A percentile compares a stretch with the other conserved stretches of the same genome.
Evolutionary conservation across 495 filamentous ascomycete genomes (phyloP).

Genomic region (Lichina pygmaea): DNA sequence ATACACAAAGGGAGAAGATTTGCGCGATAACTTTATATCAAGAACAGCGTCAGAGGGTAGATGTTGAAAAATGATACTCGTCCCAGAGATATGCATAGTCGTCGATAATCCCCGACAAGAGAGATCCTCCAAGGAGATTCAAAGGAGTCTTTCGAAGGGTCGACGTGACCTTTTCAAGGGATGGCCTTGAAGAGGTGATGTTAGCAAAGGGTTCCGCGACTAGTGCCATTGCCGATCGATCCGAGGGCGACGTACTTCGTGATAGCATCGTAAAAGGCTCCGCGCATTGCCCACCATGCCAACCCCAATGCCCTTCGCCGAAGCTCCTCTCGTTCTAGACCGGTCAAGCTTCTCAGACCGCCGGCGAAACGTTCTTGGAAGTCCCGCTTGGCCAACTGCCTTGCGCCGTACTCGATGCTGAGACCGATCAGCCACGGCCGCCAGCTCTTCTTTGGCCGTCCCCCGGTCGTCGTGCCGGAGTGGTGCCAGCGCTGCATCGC

Average conservation of each 20-base stretch:
- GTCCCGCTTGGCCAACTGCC: constrained; percentile 53
- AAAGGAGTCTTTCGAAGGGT: constrained; percentile 37
- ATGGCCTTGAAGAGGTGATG: neutral
- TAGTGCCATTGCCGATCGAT: neutral
- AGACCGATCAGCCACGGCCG: constrained; percentile 76
- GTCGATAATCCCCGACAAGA: constrained; percentile 61
- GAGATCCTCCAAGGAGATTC: constrained; percentile 42
- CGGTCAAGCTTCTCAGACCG: constrained; percentile 43
- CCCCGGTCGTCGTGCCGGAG: constrained; percentile 14
- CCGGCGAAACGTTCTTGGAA: constrained; percentile 37
- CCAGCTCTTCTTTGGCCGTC: constrained; percentile 31
- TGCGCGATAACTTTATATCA: no score
- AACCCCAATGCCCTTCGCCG: constrained; percentile 63
- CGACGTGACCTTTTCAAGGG: constrained; percentile 20
- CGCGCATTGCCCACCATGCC: constrained; percentile 86
- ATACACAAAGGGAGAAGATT: no score
- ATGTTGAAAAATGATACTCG: constrained; percentile 75
- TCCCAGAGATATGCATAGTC: constrained; percentile 98
- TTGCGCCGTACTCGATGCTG: constrained; percentile 60
- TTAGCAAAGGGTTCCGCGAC: neutral
- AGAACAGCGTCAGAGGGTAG: constrained; percentile 22
- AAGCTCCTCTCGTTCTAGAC: constrained; percentile 71
- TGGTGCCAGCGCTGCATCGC: constrained; percentile 38
- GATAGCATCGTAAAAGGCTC: constrained; percentile 84
- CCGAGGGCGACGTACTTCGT: constrained; percentile 31